Conservation (phyloP, 139 green algal genomes). For the Chlorella sp. region DNA sequence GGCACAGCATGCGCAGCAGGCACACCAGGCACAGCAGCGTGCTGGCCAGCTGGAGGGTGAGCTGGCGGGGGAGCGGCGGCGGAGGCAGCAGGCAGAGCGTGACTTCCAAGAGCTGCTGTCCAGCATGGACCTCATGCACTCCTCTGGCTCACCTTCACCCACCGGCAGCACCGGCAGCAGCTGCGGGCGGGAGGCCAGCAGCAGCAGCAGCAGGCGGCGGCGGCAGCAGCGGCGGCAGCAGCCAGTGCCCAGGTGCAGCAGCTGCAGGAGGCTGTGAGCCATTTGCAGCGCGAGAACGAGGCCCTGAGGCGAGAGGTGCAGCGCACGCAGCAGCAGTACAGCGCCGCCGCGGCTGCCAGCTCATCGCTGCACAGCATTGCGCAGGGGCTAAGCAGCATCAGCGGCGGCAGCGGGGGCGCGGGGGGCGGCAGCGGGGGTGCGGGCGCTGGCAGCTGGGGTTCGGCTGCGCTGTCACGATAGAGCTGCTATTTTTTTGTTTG, state of each 20-base stretch:
- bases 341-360: neutral
- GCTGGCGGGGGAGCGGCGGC: conserved; percentile 8
- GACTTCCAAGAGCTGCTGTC: conserved; percentile 31
- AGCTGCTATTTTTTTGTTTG: no score
- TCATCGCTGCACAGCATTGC: conserved; percentile 17
- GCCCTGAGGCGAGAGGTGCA: neutral
- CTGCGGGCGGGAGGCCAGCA: neutral
- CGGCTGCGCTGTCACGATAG: no score
- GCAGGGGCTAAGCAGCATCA: conserved; percentile 14
- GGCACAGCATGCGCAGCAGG: neutral
- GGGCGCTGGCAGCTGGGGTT: neutral
- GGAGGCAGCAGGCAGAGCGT: conserved; percentile 18
- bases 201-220: neutral
- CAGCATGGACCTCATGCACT: conserved; percentile 15
- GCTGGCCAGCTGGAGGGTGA: conserved; percentile 37
- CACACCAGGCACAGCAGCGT: neutral
- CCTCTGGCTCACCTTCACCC: neutral
- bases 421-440: neutral
- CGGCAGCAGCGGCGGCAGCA: neutral
- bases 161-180: neutral
- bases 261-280: conserved; percentile 8
- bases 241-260: neutral
- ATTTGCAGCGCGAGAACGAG: conserved; percentile 7
- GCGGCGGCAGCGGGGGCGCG: neutral
- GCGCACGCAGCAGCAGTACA: neutral